Conservation (phyloP, 2,329 filamentous ascomycete genomes). For the Neopestalotiopsis rosae region DNA sequence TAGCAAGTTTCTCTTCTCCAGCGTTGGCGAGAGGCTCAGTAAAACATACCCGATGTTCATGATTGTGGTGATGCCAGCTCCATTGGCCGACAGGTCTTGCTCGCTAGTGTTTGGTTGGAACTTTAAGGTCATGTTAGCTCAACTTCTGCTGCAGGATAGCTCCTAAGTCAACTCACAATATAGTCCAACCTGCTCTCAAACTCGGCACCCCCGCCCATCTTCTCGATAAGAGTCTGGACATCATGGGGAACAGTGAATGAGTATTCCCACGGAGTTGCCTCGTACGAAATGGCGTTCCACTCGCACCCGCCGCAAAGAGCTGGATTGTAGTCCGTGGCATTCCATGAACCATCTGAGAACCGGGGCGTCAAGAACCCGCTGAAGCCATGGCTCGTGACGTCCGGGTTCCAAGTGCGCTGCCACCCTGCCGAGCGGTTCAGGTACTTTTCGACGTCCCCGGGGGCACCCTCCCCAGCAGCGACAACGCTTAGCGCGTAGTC, state of each 20-base stretch:
- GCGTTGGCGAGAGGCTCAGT: not conserved
- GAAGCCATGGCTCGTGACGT: constrained; percentile 22
- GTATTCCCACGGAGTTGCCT: constrained; percentile 49
- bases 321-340: constrained; percentile 8
- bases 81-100: constrained; percentile 26
- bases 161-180: constrained; percentile 12
- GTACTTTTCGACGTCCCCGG: constrained; percentile 9
- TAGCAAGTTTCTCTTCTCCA: not conserved
- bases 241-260: constrained; percentile 64
- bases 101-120: constrained; percentile 29
- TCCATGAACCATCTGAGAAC: constrained; percentile 19
- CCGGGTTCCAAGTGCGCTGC: constrained; percentile 24
- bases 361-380: constrained; percentile 31
- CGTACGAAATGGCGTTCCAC: constrained; percentile 22
- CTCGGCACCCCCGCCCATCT: constrained; percentile 54
- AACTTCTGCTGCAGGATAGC: not conserved
- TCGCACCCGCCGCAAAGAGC: constrained; percentile 19
- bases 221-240: constrained; percentile 54
- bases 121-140: constrained; percentile 13
- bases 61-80: constrained; percentile 27
- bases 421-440: constrained; percentile 19
- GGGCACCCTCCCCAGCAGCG: constrained; percentile 32
- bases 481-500: constrained; percentile 60
- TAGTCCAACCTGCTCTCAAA: constrained; percentile 55
- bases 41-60: constrained; percentile 29